A percentile compares a stretch with the other conserved stretches of the same genome.
Evolutionary conservation across 176 grass and related monocot genomes (phyloP).

Genomic region (Cenchrus americanus): DNA sequence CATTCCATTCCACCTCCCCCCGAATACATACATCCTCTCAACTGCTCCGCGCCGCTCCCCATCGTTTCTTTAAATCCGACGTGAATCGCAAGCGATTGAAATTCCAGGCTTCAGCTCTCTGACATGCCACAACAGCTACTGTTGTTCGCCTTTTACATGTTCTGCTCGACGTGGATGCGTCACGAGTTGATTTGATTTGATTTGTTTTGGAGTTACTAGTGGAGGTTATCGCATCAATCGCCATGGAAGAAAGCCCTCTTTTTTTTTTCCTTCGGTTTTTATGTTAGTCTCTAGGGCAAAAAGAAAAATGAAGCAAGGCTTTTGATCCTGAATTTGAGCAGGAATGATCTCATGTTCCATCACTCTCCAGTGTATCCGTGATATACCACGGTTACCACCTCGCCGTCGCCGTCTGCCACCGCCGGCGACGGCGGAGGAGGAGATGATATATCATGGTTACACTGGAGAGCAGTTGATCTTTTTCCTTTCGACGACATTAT

Average conservation of each 20-base stretch:
- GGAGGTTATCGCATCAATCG: not conserved
- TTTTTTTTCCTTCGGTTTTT: not conserved
- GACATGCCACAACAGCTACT: not conserved
- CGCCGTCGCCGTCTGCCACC: not conserved
- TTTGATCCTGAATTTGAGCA: not conserved
- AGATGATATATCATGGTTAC: constrained; percentile 60
- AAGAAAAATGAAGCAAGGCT: not conserved
- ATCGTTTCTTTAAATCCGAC: constrained; percentile 3
- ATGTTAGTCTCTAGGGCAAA: not conserved
- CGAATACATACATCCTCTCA: not conserved
- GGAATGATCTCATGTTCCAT: not conserved
- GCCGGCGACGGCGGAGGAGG: too few species aligned
- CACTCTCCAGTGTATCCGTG: constrained; percentile 58
- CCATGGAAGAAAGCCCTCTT: not conserved
- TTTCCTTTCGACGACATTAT: not conserved
- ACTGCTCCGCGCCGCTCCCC: constrained; percentile 1
- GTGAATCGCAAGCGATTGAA: not conserved
- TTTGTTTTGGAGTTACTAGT: not conserved
- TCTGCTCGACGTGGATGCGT: not conserved
- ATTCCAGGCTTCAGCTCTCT: not conserved
- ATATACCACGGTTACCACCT: constrained; percentile 32
- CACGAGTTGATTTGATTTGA: not conserved
- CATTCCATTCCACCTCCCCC: not conserved
- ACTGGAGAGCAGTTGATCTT: constrained; percentile 34
- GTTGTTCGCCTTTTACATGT: not conserved